Conservation (phyloP, 495 filamentous ascomycete species). For the Penicillium malachiteum region DNA sequence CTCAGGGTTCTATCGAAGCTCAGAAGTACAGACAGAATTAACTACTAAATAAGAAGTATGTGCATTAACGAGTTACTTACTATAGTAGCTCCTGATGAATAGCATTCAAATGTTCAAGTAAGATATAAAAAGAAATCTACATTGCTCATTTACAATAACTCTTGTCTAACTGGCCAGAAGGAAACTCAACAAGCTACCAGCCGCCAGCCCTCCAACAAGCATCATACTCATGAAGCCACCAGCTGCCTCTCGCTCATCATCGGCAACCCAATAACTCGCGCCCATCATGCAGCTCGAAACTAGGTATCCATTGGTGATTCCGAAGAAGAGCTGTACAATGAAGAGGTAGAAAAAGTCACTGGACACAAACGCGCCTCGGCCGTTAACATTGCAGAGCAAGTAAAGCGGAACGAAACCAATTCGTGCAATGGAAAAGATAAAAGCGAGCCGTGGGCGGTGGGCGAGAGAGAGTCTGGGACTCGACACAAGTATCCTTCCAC, state of each 20-base stretch:
- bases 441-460: slow-evolving; percentile 60
- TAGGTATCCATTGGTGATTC: slow-evolving; percentile 81
- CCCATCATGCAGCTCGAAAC: slow-evolving; percentile 89
- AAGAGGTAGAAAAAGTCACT: slow-evolving; percentile 88
- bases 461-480: slow-evolving; percentile 60
- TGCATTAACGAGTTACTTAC: too few species aligned
- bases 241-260: slow-evolving; percentile 78
- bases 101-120: too few species aligned
- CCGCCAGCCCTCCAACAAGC: slow-evolving; percentile 77
- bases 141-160: too few species aligned
- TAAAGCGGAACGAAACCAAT: slow-evolving; percentile 80
- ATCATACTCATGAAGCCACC: slow-evolving; percentile 93
- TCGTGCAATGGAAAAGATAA: slow-evolving; percentile 62
- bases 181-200: slow-evolving; percentile 89
- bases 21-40: too few species aligned
- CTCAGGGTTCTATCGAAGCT: too few species aligned
- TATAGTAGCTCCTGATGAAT: too few species aligned
- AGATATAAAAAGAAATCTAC: too few species aligned
- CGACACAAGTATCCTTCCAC: slow-evolving; percentile 69
- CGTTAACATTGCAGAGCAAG: slow-evolving; percentile 79
- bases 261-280: slow-evolving; percentile 72
- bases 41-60: too few species aligned
- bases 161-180: slow-evolving; percentile 47
- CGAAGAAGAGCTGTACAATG: slow-evolving; percentile 80
- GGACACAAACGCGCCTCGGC: slow-evolving; percentile 61